Conservation (phyloP, 371 early-diverging fungal species). For the Lichtheimia hyalospora region DNA sequence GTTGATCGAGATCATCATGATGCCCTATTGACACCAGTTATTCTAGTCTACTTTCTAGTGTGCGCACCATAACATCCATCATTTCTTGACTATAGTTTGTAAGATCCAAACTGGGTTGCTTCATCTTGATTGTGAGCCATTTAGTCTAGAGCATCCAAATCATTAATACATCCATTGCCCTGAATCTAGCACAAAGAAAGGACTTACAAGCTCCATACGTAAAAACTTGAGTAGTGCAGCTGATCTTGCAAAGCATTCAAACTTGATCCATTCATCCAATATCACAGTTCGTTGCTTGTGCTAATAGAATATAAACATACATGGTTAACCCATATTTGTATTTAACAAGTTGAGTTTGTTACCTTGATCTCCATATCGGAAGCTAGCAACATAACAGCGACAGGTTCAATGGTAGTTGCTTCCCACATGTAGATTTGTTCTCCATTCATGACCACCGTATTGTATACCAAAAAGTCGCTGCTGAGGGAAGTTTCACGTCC, state of each 20-base stretch:
- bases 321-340: background rate
- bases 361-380: slow-evolving; percentile 57
- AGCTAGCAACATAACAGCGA: slow-evolving; percentile 56
- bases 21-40: background rate
- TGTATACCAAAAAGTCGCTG: slow-evolving; percentile 53
- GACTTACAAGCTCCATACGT: slow-evolving; percentile 51
- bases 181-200: background rate
- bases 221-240: slow-evolving; percentile 60
- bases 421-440: slow-evolving; percentile 60
- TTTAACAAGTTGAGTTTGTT: slow-evolving; percentile 6
- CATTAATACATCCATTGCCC: background rate
- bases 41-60: slow-evolving; percentile 20
- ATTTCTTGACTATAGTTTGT: slow-evolving; percentile 24
- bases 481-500: slow-evolving; percentile 24
- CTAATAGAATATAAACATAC: slow-evolving; percentile 26
- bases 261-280: slow-evolving; percentile 64
- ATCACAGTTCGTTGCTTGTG: slow-evolving; percentile 53
- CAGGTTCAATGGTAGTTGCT: slow-evolving; percentile 47
- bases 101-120: slow-evolving; percentile 35
- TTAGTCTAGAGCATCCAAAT: slow-evolving; percentile 19
- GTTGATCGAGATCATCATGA: too few species aligned
- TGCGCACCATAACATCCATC: slow-evolving; percentile 30
- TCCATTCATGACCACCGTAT: slow-evolving; percentile 55
- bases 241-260: slow-evolving; percentile 64
- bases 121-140: slow-evolving; percentile 38